Percentiles rank a stretch among this genome's conserved stretches.
These are phyloP conservation scores for Setaria viridis DNA, from an alignment of 202 grass and related monocot genomes.

Conservation along the genomic window DNA sequence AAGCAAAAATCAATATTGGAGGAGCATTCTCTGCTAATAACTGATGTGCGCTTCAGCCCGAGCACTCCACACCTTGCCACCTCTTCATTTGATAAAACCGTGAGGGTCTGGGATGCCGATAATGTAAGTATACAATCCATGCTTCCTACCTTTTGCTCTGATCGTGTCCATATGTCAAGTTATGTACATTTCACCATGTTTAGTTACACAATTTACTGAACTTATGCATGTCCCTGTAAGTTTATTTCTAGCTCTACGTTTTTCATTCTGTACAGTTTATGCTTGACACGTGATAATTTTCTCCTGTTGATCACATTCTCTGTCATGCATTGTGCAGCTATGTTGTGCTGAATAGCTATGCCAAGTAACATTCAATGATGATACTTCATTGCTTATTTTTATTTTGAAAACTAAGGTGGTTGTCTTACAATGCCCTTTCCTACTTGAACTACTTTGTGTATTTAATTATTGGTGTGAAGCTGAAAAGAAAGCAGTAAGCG, in stretches of 20 bases:
- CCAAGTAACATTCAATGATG: not conserved
- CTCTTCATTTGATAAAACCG: conserved; percentile 89
- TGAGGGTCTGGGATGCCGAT: conserved; percentile 74
- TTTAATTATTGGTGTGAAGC: conserved; percentile 40
- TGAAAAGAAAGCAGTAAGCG: not conserved
- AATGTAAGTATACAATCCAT: conserved; percentile 48
- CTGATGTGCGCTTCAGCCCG: conserved; percentile 75
- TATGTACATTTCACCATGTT: not conserved
- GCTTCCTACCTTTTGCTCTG: not conserved
- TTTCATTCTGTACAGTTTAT: conserved; percentile 22
- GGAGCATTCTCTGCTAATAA: conserved; percentile 65
- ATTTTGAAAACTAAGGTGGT: not conserved
- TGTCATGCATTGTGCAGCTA: conserved; percentile 15
- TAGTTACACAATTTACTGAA: not conserved
- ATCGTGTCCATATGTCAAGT: not conserved
- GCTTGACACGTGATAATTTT: not conserved
- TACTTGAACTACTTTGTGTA: not conserved
- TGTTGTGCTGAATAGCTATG: not conserved
- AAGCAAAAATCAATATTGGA: conserved; percentile 68
- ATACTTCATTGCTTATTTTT: conserved; percentile 5
- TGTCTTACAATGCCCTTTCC: conserved; percentile 9
- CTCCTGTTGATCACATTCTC: not conserved
- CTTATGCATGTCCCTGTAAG: not conserved
- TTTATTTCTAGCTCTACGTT: not conserved
- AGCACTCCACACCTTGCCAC: conserved; percentile 60